Evolutionary conservation across 805 yeast genomes (phyloP).

Genomic region (Nakazawaea wickerhamii): DNA sequence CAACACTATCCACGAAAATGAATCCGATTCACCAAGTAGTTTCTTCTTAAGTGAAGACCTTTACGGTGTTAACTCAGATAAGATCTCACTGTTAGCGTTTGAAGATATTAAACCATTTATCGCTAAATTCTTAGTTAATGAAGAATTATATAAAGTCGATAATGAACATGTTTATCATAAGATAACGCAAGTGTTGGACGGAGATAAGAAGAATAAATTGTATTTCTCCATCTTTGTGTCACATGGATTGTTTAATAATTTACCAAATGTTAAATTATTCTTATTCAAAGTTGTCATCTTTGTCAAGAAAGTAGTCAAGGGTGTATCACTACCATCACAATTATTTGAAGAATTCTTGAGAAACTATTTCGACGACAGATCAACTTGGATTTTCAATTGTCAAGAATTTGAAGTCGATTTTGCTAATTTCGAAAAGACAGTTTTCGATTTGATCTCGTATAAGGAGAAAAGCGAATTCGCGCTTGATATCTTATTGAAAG

Average conservation of each 20-base stretch:
- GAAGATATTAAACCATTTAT: constrained; percentile 53
- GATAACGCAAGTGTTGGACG: constrained; percentile 30
- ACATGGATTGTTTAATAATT: constrained; percentile 49
- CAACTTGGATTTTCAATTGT: constrained; percentile 38
- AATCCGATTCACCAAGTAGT: constrained; percentile 28
- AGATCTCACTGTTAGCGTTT: constrained; percentile 55
- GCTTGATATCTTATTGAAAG: constrained; percentile 52
- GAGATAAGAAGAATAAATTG: constrained; percentile 49
- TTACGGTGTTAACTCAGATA: constrained; percentile 47
- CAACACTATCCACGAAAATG: constrained; percentile 31
- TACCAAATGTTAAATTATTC: constrained; percentile 52
- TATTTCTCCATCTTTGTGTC: constrained; percentile 61
- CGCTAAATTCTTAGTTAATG: constrained; percentile 29
- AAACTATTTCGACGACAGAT: constrained; percentile 42
- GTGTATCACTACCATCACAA: constrained; percentile 39
- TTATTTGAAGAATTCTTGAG: constrained; percentile 41
- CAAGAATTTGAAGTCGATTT: constrained; percentile 44
- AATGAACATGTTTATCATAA: constrained; percentile 36
- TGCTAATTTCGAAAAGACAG: constrained; percentile 46
- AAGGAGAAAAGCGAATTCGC: constrained; percentile 55
- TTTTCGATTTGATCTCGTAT: constrained; percentile 55
- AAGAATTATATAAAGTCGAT: constrained; percentile 45
- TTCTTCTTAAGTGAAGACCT: constrained; percentile 49
- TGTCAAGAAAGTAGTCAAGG: constrained; percentile 32
- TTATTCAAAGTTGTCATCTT: constrained; percentile 42